Base-by-base conservation (phyloP, 1,284 basidiomycete species). In the Crocinoboletus sp. region DNA sequence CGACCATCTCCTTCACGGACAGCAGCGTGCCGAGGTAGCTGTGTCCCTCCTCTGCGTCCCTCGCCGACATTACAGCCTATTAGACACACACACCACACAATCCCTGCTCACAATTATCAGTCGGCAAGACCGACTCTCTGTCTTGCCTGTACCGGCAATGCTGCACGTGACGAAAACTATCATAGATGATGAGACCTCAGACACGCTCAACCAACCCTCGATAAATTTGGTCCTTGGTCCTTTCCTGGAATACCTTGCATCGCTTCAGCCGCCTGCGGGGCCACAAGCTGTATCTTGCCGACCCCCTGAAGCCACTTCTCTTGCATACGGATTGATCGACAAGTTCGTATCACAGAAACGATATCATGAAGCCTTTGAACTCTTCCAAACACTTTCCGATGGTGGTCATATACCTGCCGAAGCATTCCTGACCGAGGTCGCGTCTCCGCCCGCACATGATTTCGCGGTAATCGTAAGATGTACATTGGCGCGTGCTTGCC, bases 361-460 rank as follows among this genome's bases (percentile, higher is more conserved):
- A 37, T 42, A 69, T 38, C 51, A 54, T 10, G 47, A 61, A 32
- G 69, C 69, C 3, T 55, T 77, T 31, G 51, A 65, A 5, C 49
- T 78, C n/a, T 73, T 79, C 46, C 69, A 69, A 42, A 50, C 59
- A 10, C 69, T 83, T 23, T 61, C 66, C 13, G 46, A 63, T 16
- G 53, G 40, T 19, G 53, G 59, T 6, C 55, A 58, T 31, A 51
- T 74, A 38, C 59, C 75, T 17, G 41, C 64, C 3, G 67, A 71
- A 49, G 69, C 72, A 1, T 56, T 79, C 29, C 53, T 53, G 20
- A 46, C 55, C 16, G 59, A 65, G 12, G 50, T 60, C 29, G 57
- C 66, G 1, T 57, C 67, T 46, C 56, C 60, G 20, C 65, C 57
- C 11, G 55, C 60, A 20, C 61, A 60, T 12, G 63, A 76, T 50